Percentiles rank a stretch among this genome's conserved stretches.
Evolutionary conservation across 1,284 basidiomycete genomes (phyloP).

Genomic region (Sporisorium scitamineum): DNA sequence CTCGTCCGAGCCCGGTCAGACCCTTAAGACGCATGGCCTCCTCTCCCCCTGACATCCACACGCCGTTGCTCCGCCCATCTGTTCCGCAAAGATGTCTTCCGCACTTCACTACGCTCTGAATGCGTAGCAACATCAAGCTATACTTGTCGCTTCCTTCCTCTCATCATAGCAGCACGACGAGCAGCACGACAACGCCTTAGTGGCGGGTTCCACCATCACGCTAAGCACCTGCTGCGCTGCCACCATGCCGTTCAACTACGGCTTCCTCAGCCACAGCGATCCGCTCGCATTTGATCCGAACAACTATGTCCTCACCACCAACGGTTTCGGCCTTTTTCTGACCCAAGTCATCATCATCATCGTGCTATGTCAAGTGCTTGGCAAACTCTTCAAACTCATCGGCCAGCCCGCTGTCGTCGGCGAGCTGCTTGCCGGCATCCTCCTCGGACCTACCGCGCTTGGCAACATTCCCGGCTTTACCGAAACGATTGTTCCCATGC

Average conservation of each 20-base stretch:
- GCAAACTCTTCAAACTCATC: constrained; percentile 40
- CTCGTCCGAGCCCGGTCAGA: background rate
- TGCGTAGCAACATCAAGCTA: constrained; percentile 1
- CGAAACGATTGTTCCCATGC: constrained; percentile 37
- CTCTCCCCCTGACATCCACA: background rate
- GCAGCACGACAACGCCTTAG: background rate
- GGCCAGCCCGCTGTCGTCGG: constrained; percentile 54
- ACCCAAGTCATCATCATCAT: constrained; percentile 55
- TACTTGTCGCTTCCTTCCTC: background rate
- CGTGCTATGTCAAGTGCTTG: constrained; percentile 46
- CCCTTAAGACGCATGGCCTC: background rate
- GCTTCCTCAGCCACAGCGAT: constrained; percentile 49
- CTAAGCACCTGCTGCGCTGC: background rate
- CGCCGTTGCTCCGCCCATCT: background rate
- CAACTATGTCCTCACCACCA: constrained; percentile 42
- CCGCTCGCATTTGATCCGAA: constrained; percentile 46
- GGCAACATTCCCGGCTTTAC: constrained; percentile 57
- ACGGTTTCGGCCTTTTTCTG: constrained; percentile 54
- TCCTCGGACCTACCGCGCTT: constrained; percentile 52
- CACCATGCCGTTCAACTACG: constrained; percentile 33
- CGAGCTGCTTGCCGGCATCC: constrained; percentile 54
- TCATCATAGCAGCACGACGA: background rate
- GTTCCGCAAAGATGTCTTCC: background rate
- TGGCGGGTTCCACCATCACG: background rate
- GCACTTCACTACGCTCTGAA: constrained; percentile 1